Evolutionary conservation across 106 monocot genomes (phyloP).

Genomic region (Dendrobium catenatum): DNA sequence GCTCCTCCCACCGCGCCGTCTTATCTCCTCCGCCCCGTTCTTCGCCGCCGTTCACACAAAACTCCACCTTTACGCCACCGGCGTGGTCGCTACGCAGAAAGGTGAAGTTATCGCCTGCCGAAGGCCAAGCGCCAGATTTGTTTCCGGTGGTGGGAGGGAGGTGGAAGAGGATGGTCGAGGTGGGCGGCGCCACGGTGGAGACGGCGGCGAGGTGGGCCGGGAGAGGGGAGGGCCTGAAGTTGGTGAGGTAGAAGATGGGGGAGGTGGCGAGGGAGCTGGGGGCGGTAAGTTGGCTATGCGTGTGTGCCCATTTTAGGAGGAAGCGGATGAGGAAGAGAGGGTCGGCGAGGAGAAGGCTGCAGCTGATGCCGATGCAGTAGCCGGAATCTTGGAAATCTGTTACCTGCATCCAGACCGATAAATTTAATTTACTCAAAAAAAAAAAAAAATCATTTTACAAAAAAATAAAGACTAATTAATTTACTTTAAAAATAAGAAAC

Average conservation of each 20-base stretch:
- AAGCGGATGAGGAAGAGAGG: conserved; percentile 34
- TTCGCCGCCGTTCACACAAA: background rate
- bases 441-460: no score
- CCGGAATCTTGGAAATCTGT: conserved; percentile 47
- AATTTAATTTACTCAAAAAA: no score
- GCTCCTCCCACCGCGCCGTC: conserved; percentile 13
- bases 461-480: no score
- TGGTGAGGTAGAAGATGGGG: conserved; percentile 32
- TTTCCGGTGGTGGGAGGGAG: background rate
- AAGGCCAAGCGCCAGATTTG: background rate
- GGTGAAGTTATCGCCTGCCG: background rate
- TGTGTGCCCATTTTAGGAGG: conserved; percentile 36
- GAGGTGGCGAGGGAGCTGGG: conserved; percentile 9
- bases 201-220: conserved; percentile 20
- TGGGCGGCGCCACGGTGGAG: background rate
- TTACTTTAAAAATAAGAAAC: no score
- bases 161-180: conserved; percentile 31
- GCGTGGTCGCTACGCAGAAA: background rate
- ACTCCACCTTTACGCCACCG: conserved; percentile 9
- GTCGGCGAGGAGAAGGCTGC: conserved; percentile 44
- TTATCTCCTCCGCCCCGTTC: background rate
- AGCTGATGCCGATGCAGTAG: conserved; percentile 52
- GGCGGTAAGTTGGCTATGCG: conserved; percentile 25
- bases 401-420: conserved; percentile 21
- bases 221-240: conserved; percentile 26